A percentile compares a stretch with the other conserved stretches of the same genome.
phyloP scores from a whole-genome alignment of 1,139 yeast species.

The Protomyces lactucae-debilis region DNA sequence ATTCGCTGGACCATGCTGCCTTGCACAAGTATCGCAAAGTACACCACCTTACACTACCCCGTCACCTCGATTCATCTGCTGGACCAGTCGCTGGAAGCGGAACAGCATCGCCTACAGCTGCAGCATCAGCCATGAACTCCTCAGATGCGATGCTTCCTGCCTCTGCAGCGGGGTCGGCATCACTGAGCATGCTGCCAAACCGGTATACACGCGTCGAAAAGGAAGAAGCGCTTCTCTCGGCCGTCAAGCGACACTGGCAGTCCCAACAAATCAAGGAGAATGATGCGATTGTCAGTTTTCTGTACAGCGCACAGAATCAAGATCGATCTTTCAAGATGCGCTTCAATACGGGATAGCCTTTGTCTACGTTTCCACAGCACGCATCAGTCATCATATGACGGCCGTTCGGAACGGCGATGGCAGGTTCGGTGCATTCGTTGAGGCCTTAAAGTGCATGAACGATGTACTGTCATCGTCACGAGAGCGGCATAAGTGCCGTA shows the following conservation, averaged over 20 bases:
- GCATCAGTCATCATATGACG: neutral
- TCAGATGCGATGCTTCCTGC: neutral
- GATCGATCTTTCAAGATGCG: slow-evolving; percentile 24
- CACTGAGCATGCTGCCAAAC: neutral
- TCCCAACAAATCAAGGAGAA: slow-evolving; percentile 16
- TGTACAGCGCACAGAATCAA: slow-evolving; percentile 20
- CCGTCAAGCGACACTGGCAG: slow-evolving; percentile 18
- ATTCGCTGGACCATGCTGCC: slow-evolving; percentile 1
- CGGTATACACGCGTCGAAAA: slow-evolving; percentile 17
- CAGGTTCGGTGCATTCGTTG: slow-evolving; percentile 35
- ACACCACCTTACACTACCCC: slow-evolving; percentile 5
- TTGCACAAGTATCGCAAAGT: slow-evolving; percentile 19
- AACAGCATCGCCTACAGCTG: neutral
- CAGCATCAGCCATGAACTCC: neutral
- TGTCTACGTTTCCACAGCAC: neutral
- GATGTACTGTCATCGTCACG: slow-evolving; percentile 55
- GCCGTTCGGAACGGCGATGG: neutral
- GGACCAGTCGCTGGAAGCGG: neutral
- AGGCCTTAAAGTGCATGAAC: slow-evolving; percentile 48
- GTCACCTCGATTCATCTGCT: neutral
- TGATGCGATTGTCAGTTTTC: slow-evolving; percentile 14
- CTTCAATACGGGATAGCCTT: neutral
- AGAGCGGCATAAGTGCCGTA: slow-evolving; percentile 62
- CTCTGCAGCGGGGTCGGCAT: neutral
- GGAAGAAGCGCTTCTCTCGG: slow-evolving; percentile 7